Base-by-base conservation (phyloP, 768 basidiomycete species). In the Boletus tomentosulus region DNA sequence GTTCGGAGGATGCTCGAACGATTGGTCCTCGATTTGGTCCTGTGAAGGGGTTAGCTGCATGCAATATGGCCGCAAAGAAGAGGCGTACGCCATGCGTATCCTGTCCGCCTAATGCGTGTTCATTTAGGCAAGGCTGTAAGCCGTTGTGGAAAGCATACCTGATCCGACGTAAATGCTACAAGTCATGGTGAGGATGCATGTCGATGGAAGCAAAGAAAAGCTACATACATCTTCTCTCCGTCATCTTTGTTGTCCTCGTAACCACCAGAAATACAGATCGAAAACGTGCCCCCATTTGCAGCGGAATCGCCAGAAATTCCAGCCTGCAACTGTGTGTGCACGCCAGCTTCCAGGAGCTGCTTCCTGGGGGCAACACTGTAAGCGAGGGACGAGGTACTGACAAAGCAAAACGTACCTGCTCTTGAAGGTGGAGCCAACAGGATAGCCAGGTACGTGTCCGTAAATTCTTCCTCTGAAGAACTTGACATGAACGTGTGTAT, bases 231-330 rank as follows among this genome's bases (percentile, higher is more conserved):
- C 7, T 4, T 66, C 0, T 74, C 67, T 30, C 76, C 76, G 0
- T 41, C 1, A 31, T 77, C 76, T 2, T 46, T n/a, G 53, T 77
- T 71, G 57, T 78, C 76, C 43, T 74, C 71, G 39, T 77, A 77
- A 7, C 74, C 73, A 13, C 60, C 67, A 35, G 76, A 73, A 16
- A 77, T 42, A 16, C 76, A 76, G 22, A 78, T 68, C 13, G 76
- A 78, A 49, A 62, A 76, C 8, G 75, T 73, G 2, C 71, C 70
- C 8, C 67, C 63, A 3, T 53, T 47, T 16, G 39, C 58, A 10
- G 1, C 27, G 3, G 64, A 10, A 27, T 68, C 65, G 1, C 76
- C 75, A 13, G 73, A 72, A 12, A 78, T 78, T 3, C 76, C 76
- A n/a, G 66, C 71, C 46, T 69, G 64, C 2, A 19, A 48, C 10